Evolutionary conservation across 306 rosid genomes (phyloP).

Genomic region (Pueraria montana): DNA sequence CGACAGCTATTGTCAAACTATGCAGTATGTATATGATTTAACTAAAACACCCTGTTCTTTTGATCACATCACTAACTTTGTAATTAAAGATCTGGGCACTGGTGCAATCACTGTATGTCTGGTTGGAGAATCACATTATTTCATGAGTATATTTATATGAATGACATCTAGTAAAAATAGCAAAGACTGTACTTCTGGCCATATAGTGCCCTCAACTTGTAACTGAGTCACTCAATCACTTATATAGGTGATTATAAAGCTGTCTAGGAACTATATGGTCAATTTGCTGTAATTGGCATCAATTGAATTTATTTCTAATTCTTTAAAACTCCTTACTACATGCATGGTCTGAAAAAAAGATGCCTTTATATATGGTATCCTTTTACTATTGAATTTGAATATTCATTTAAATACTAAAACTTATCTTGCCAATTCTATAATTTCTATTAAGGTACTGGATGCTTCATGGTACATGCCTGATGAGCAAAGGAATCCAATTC

Average conservation of each 20-base stretch:
- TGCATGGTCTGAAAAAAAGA: neutral
- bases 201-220: neutral
- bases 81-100: neutral
- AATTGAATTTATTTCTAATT: neutral
- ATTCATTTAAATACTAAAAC: constrained; percentile 14
- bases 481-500: constrained; percentile 95
- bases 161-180: constrained; percentile 25
- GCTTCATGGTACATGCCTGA: constrained; percentile 99
- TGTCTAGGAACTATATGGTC: neutral
- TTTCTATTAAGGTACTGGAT: constrained; percentile 78
- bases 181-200: neutral
- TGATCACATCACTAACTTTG: constrained; percentile 23
- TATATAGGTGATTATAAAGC: neutral
- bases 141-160: neutral
- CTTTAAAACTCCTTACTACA: neutral
- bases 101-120: neutral
- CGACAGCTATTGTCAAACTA: neutral
- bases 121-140: constrained; percentile 34
- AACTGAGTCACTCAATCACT: neutral
- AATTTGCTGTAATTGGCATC: neutral
- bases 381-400: constrained; percentile 24
- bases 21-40: neutral
- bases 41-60: neutral
- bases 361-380: constrained; percentile 1
- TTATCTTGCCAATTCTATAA: constrained; percentile 18